Base-by-base conservation (phyloP, 345 rosid genomes). In the Corchorus olitorius region DNA sequence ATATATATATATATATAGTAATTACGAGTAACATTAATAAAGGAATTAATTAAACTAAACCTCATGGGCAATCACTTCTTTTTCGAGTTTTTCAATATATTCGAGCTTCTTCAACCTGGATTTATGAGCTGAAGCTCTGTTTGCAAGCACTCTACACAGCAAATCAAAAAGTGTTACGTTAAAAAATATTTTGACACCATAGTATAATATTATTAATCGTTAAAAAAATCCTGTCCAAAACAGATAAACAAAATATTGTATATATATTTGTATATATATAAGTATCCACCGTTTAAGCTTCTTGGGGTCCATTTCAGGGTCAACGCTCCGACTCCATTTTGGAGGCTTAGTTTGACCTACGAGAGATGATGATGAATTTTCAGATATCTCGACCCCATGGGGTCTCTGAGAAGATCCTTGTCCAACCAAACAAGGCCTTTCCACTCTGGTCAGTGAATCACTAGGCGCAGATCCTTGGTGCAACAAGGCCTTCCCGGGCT, bases 101-200 rank as follows among this genome's bases (percentile, higher is more conserved):
- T 61, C 65, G 4, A 4, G 19, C 71, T 22, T n/a, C n/a, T 20
- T 13, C 56, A 48, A 6, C 35, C 70, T 33, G 9, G 70, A 66
- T 66, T 45, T 66, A 8, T 43, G 70, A 66, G 53, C 70, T 15
- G 72, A 49, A 68, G 16, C 72, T 68, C 20, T 68, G 20, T 68
- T 68, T 3, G 20, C 56, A 49, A 68, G 39, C 58, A 27, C 41
- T 49, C 72, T 67, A 48, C 6, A 49, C 3, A 7, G 48, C 20
- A 48, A 65, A 41, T 39, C 4, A 1, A 41, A 65, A 4, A 9
- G 45, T 65, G 52, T n/a, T 41, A 43, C 15, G 43, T 8, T 8
- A 65, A 41, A 65, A 8, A 4, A 41, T 41, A 27, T 27, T 27
- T 27, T 0, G 27, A 27, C 27, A 27, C 1, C 27, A 27, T 27